These are phyloP conservation scores for Capronia coronata DNA, from an alignment of 2,329 filamentous ascomycete species.

Conservation along the genomic window DNA sequence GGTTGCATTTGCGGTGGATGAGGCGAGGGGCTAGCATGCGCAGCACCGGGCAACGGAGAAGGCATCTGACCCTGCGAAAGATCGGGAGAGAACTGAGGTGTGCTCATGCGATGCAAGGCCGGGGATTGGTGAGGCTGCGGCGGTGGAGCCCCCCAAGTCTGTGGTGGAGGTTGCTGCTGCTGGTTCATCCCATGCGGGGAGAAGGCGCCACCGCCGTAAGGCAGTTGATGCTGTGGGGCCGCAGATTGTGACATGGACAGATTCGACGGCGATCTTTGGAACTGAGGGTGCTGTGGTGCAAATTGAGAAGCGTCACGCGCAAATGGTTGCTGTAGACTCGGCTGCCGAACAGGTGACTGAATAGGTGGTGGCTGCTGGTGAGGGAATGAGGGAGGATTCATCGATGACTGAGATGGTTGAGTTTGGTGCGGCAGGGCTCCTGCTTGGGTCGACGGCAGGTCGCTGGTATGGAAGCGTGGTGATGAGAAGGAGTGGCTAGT, in stretches of 20 bases:
- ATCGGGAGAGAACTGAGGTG: conserved; percentile 25
- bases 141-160: conserved; percentile 60
- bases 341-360: conserved; percentile 64
- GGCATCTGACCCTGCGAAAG: conserved; percentile 26
- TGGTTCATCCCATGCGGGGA: conserved; percentile 44
- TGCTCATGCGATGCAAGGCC: conserved; percentile 37
- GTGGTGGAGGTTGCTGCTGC: conserved; percentile 51
- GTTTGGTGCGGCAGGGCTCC: conserved; percentile 28
- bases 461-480: conserved; percentile 20
- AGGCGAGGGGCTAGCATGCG: conserved; percentile 22
- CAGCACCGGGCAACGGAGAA: conserved; percentile 25
- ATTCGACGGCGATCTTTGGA: conserved; percentile 47
- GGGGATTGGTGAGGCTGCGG: conserved; percentile 59
- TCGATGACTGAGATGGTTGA: conserved; percentile 39
- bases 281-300: conserved; percentile 34
- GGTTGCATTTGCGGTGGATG: conserved; percentile 29
- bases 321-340: conserved; percentile 52
- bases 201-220: conserved; percentile 53
- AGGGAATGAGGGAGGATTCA: conserved; percentile 62
- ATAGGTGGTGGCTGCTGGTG: conserved; percentile 66
- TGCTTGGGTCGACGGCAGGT: conserved; percentile 21
- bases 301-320: conserved; percentile 58
- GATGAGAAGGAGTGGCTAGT: conserved; percentile 23
- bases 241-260: conserved; percentile 50
- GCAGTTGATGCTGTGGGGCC: conserved; percentile 41